These are phyloP conservation scores for Aspergillus sp. DNA, from an alignment of 2,329 filamentous ascomycete species.

Conservation along the genomic window DNA sequence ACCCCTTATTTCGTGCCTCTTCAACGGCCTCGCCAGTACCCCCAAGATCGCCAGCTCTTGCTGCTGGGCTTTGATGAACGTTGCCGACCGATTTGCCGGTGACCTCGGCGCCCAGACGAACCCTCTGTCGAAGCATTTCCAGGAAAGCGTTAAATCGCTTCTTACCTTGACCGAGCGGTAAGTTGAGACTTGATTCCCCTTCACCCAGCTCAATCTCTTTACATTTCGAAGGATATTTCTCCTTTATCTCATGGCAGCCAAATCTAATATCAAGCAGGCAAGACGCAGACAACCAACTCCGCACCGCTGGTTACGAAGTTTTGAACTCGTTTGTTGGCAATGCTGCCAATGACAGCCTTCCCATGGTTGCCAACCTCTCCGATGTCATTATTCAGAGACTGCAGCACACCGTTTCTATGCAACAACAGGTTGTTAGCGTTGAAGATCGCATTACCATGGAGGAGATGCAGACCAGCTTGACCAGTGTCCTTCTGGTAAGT, in stretches of 20 bases:
- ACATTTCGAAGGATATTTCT: background rate
- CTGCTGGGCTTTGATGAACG: constrained; percentile 98
- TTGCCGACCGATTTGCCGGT: constrained; percentile 91
- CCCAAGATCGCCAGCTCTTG: constrained; percentile 97
- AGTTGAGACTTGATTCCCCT: constrained; percentile 12
- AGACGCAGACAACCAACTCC: constrained; percentile 82
- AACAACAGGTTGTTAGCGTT: constrained; percentile 90
- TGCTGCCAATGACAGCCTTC: constrained; percentile 80
- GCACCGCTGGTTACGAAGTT: constrained; percentile 95
- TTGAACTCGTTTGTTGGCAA: constrained; percentile 93
- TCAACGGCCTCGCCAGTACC: constrained; percentile 83
- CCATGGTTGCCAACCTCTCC: constrained; percentile 76
- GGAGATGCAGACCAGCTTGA: constrained; percentile 96
- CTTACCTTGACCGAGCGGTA: constrained; percentile 78
- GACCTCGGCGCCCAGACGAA: constrained; percentile 78
- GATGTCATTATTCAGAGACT: constrained; percentile 88
- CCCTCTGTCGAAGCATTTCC: constrained; percentile 86
- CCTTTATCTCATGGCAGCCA: background rate
- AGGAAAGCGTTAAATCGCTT: constrained; percentile 83
- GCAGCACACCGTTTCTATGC: constrained; percentile 84
- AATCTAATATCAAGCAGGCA: constrained; percentile 37
- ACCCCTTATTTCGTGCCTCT: constrained; percentile 81
- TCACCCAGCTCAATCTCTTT: background rate
- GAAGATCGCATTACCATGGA: constrained; percentile 95
- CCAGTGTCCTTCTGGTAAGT: constrained; percentile 74